Base-by-base conservation (phyloP, 2,329 filamentous ascomycete genomes). In the Chaetomium sp. region DNA sequence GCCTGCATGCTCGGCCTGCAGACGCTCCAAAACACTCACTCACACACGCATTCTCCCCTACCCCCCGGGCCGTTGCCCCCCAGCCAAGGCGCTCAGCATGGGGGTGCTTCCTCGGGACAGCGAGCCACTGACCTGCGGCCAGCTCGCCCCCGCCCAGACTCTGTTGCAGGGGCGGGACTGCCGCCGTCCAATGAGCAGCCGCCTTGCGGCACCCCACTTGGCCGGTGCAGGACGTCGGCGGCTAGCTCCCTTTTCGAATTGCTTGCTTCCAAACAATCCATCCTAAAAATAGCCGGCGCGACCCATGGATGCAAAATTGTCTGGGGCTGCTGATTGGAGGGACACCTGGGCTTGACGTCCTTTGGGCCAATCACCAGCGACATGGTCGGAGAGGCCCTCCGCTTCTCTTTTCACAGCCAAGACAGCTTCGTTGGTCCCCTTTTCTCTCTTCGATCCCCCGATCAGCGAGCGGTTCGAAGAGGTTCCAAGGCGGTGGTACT, bases 181-280 rank as follows among this genome's bases (percentile, higher is more conserved):
- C 34, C 12, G 32, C 41, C 12, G 40, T 45, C 61, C 62, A 64
- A 62, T 62, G 51, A 33, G 32, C 49, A 32, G 40, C 41, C 12
- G 33, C 33, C 14, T 12, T 38, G 36, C 34, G 12, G 40, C 37
- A 34, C 54, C 51, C 57, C 52, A 49, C 54, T n/a, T 27, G 6
- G 37, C 51, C 55, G 35, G 54, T 48, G 53, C 56, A 55, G 51
- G 54, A 50, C 53, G 51, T 54, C 56, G 60, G 61, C 62, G 62
- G 62, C 61, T 64, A 64, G 55, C 60, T 27, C 52, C 48, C 60
- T 57, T 60, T 54, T 57, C 55, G 54, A 58, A 55, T 45, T 60
- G 62, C 58, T 60, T 62, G 62, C 61, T 58, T 56, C 62, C 62
- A 62, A 61, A 65, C 59, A 54, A 59, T 58, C 55, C 59, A 57